Conservation (phyloP, 441 rosid species). For the Mallotus japonicus region DNA sequence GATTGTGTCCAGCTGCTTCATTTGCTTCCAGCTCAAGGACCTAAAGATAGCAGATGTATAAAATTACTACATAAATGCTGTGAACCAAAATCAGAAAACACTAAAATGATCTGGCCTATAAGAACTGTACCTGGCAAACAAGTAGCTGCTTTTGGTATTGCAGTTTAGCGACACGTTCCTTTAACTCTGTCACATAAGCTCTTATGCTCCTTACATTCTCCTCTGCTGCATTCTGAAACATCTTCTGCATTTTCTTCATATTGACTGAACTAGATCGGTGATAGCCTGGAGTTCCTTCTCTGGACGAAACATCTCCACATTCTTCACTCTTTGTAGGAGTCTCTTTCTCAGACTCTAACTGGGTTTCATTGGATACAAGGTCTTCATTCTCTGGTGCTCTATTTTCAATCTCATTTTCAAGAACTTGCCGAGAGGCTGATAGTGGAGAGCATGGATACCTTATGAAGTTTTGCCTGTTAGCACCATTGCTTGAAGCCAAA, state of each 20-base stretch:
- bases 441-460: conserved; percentile 93
- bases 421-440: conserved; percentile 69
- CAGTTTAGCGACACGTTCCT: conserved; percentile 96
- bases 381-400: conserved; percentile 66
- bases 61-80: neutral
- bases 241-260: conserved; percentile 98
- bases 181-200: conserved; percentile 88
- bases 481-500: conserved; percentile 66
- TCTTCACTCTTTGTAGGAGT: conserved; percentile 80
- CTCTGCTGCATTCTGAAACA: conserved; percentile 99
- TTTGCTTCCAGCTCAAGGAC: conserved; percentile 97
- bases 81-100: neutral
- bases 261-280: conserved; percentile 84
- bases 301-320: conserved; percentile 78
- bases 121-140: conserved; percentile 77
- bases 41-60: conserved; percentile 31
- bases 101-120: conserved; percentile 1
- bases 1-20: conserved; percentile 75
- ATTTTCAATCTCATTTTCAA: conserved; percentile 76
- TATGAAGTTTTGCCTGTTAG: conserved; percentile 68
- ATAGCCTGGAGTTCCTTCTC: conserved; percentile 73
- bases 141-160: conserved; percentile 99
- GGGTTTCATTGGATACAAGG: conserved; percentile 37
- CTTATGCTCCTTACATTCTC: conserved; percentile 96
- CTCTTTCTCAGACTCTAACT: conserved; percentile 55